Percentiles rank a stretch among this genome's conserved stretches.
Conservation (phyloP, 2,329 filamentous ascomycete genomes). For the Ascochyta clinopodiicola region DNA sequence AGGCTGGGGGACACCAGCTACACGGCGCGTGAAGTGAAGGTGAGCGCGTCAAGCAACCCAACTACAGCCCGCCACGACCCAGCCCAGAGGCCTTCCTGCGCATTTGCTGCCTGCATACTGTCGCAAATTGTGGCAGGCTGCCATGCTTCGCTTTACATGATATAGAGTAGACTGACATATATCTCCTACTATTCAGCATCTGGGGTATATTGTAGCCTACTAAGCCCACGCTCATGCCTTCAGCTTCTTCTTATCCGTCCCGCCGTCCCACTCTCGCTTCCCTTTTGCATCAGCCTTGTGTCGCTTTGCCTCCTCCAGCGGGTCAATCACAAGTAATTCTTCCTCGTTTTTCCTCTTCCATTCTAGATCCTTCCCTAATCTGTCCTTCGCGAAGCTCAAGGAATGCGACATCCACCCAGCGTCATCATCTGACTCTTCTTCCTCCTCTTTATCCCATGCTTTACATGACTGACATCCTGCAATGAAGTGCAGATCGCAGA, state of each 20-base stretch:
- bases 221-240: conserved; percentile 13
- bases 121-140: too few species aligned
- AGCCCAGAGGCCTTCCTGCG: neutral
- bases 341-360: conserved; percentile 93
- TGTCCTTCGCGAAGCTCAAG: conserved; percentile 86
- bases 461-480: conserved; percentile 92
- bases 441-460: conserved; percentile 77
- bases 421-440: conserved; percentile 63
- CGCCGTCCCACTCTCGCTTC: conserved; percentile 37
- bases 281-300: conserved; percentile 66
- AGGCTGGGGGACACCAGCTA: too few species aligned
- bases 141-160: neutral
- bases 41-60: neutral
- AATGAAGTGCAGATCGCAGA: conserved; percentile 95
- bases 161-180: too few species aligned
- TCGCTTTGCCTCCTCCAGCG: conserved; percentile 78
- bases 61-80: neutral
- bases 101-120: neutral
- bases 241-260: conserved; percentile 31
- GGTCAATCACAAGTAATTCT: conserved; percentile 91
- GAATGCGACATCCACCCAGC: conserved; percentile 85
- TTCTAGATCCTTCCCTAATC: conserved; percentile 85
- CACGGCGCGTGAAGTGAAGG: conserved; percentile 9
- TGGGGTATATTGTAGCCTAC: neutral
- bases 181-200: neutral